Conservation (phyloP, 495 filamentous ascomycete genomes). For the Penicillium ucsense region DNA sequence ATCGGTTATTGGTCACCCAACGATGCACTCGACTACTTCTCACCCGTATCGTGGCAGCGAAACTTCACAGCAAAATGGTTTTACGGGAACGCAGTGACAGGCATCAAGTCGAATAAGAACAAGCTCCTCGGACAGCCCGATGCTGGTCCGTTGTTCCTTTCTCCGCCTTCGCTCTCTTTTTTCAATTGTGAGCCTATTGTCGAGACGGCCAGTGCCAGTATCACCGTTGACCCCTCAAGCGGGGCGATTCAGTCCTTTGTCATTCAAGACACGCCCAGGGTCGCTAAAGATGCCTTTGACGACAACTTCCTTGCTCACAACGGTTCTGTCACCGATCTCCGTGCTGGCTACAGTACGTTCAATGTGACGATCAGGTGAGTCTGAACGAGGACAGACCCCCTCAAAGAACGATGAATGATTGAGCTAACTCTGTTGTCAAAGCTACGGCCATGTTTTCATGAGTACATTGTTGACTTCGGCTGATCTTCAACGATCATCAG, state of each 20-base stretch:
- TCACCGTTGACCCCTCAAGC: slow-evolving; percentile 19
- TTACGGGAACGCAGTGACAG: slow-evolving; percentile 6
- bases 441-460: slow-evolving; percentile 27
- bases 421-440: slow-evolving; percentile 1
- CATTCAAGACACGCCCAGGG: slow-evolving; percentile 12
- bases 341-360: background rate
- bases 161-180: slow-evolving; percentile 11
- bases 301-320: slow-evolving; percentile 20
- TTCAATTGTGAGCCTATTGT: slow-evolving; percentile 25
- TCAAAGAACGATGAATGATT: background rate
- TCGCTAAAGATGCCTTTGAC: slow-evolving; percentile 11
- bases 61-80: slow-evolving; percentile 31
- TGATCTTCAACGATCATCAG: slow-evolving; percentile 5
- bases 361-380: slow-evolving; percentile 15
- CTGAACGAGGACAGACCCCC: background rate
- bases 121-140: background rate
- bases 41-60: slow-evolving; percentile 6
- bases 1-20: slow-evolving; percentile 24
- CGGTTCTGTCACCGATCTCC: background rate
- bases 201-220: slow-evolving; percentile 19
- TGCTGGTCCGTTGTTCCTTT: slow-evolving; percentile 14
- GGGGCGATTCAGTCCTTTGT: slow-evolving; percentile 19
- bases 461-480: slow-evolving; percentile 22
- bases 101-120: slow-evolving; percentile 1
- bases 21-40: background rate